Evolutionary conservation across 2,329 filamentous ascomycete genomes (phyloP).

Genomic region (Exophiala sp.): DNA sequence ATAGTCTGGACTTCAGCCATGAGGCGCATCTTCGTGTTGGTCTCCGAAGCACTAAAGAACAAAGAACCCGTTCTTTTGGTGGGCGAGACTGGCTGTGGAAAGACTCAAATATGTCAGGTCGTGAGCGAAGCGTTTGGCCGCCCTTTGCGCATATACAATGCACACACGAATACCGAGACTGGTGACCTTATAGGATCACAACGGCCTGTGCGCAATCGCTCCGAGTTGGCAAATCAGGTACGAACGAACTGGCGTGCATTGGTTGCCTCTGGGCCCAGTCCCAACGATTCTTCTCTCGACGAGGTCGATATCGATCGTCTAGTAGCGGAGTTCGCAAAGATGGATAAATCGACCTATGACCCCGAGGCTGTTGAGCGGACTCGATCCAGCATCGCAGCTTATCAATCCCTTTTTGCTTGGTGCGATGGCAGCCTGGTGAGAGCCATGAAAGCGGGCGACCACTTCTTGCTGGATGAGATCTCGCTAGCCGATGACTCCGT

Average conservation of each 20-base stretch:
- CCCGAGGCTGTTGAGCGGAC: constrained; percentile 42
- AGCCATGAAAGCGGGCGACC: constrained; percentile 82
- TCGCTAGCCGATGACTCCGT: constrained; percentile 97
- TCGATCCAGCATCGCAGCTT: constrained; percentile 52
- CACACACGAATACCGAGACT: constrained; percentile 96
- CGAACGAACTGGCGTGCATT: constrained; percentile 52
- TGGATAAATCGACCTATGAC: constrained; percentile 38
- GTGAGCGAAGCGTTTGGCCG: constrained; percentile 73
- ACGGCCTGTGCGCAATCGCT: constrained; percentile 79
- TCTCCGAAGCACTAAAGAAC: constrained; percentile 78
- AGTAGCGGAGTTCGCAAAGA: constrained; percentile 19
- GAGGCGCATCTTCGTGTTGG: constrained; percentile 81
- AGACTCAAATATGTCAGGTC: constrained; percentile 92
- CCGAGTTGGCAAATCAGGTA: constrained; percentile 62
- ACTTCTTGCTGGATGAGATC: constrained; percentile 95
- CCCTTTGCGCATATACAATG: constrained; percentile 83
- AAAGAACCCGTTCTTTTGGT: constrained; percentile 92
- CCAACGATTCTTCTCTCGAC: constrained; percentile 36
- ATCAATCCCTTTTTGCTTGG: constrained; percentile 92
- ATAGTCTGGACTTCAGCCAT: constrained; percentile 96
- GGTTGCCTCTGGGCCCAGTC: constrained; percentile 22
- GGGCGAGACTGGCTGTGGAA: constrained; percentile 94
- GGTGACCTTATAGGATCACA: constrained; percentile 96
- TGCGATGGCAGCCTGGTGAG: constrained; percentile 87
- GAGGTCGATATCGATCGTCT: constrained; percentile 24